phyloP scores from a whole-genome alignment of 805 yeast genomes.

The Candida loeiensis region DNA sequence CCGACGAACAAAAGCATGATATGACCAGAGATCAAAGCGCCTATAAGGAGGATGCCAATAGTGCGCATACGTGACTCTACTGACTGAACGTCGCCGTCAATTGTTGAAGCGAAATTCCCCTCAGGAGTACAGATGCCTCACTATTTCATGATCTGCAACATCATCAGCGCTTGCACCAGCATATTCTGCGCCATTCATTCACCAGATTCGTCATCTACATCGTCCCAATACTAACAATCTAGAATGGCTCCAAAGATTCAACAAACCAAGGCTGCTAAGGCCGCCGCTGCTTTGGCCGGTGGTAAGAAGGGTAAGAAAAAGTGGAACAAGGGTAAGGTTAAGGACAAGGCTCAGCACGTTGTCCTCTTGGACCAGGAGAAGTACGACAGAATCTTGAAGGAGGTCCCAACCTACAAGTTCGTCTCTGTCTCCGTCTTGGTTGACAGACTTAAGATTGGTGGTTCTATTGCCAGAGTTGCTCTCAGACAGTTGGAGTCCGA shows the following conservation, averaged over 20 bases:
- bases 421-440: slow-evolving; percentile 97
- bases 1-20: not conserved
- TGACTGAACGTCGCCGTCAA: no score
- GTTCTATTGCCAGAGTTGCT: slow-evolving; percentile 98
- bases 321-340: slow-evolving; percentile 99
- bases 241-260: slow-evolving; percentile 99
- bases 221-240: slow-evolving; percentile 24
- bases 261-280: slow-evolving; percentile 99
- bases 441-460: slow-evolving; percentile 99
- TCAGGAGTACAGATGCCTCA: no score
- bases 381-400: slow-evolving; percentile 99
- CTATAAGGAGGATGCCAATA: no score
- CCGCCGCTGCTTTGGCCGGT: slow-evolving; percentile 99
- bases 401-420: slow-evolving; percentile 97
- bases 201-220: no score
- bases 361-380: slow-evolving; percentile 96
- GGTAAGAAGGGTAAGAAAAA: slow-evolving; percentile 99
- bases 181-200: not conserved
- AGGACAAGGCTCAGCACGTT: slow-evolving; percentile 99
- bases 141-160: no score
- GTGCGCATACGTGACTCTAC: no score
- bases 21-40: not conserved
- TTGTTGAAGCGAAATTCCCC: no score
- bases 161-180: no score
- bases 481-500: slow-evolving; percentile 91